phyloP scores from a whole-genome alignment of 371 early-diverging fungal genomes.

The Mortierella polycephala region DNA sequence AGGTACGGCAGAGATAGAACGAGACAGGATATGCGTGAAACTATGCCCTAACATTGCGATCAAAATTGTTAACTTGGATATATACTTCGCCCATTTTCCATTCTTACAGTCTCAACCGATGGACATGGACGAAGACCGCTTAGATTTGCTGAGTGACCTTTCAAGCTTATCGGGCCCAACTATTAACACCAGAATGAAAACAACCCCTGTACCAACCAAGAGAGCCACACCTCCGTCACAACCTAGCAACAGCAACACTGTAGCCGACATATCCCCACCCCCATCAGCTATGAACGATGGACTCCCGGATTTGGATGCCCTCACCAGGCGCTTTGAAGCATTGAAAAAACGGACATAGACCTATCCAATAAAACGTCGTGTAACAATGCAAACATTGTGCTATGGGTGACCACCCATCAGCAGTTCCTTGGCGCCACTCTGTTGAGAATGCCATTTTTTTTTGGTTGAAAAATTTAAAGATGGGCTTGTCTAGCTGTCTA shows the following conservation, averaged over 20 bases:
- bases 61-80: neutral
- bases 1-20: slow-evolving; percentile 8
- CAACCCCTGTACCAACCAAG: slow-evolving; percentile 4
- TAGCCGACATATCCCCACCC: neutral
- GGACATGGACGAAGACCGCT: slow-evolving; percentile 27
- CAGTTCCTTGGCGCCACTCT: too few species aligned
- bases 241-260: slow-evolving; percentile 10
- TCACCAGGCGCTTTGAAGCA: slow-evolving; percentile 79
- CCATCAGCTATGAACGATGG: slow-evolving; percentile 48
- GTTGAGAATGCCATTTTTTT: too few species aligned
- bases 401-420: too few species aligned
- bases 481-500: too few species aligned
- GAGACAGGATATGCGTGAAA: neutral
- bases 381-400: neutral
- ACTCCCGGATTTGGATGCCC: slow-evolving; percentile 75
- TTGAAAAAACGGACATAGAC: slow-evolving; percentile 60
- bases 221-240: slow-evolving; percentile 13
- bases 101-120: slow-evolving; percentile 6
- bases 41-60: neutral
- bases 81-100: neutral
- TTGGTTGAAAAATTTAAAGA: too few species aligned
- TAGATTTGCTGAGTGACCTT: slow-evolving; percentile 32
- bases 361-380: neutral
- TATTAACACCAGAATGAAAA: neutral
- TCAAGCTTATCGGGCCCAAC: slow-evolving; percentile 11